These are phyloP conservation scores for Nicotiana sylvestris DNA, from an alignment of 257 asterid species.

Conservation along the genomic window DNA sequence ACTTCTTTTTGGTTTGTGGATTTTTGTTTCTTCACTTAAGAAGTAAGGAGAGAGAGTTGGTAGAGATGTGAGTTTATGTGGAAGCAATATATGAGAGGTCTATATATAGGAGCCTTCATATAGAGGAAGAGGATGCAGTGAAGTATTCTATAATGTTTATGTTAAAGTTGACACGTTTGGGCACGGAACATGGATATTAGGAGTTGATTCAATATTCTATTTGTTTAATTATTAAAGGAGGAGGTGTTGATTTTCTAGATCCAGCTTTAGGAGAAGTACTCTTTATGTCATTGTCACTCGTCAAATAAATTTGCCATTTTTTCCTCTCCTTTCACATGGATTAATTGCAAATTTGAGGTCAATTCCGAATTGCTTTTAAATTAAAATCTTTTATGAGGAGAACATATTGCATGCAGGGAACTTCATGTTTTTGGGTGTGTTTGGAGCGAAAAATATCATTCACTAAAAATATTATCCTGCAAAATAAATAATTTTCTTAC, in stretches of 20 bases:
- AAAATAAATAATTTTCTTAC: too few relatives aligned
- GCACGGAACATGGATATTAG: neutral
- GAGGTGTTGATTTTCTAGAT: neutral
- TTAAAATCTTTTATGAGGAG: too few relatives aligned
- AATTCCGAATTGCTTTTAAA: too few relatives aligned
- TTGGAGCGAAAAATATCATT: too few relatives aligned
- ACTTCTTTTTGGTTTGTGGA: neutral
- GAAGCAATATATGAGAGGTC: neutral
- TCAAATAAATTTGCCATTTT: neutral
- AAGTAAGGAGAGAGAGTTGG: neutral
- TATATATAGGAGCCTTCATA: neutral
- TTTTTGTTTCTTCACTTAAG: neutral
- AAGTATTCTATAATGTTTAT: neutral
- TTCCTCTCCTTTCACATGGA: neutral
- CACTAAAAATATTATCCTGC: too few relatives aligned
- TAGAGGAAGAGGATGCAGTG: neutral
- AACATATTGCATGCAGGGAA: too few relatives aligned
- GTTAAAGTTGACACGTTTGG: neutral
- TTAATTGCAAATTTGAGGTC: neutral
- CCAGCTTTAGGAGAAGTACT: neutral
- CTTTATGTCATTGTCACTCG: neutral
- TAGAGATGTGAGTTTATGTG: neutral
- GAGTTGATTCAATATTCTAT: neutral
- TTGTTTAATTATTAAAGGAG: neutral
- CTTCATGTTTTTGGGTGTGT: too few relatives aligned